Conservation (phyloP, 768 basidiomycete genomes). For the Podaxis sp. region DNA sequence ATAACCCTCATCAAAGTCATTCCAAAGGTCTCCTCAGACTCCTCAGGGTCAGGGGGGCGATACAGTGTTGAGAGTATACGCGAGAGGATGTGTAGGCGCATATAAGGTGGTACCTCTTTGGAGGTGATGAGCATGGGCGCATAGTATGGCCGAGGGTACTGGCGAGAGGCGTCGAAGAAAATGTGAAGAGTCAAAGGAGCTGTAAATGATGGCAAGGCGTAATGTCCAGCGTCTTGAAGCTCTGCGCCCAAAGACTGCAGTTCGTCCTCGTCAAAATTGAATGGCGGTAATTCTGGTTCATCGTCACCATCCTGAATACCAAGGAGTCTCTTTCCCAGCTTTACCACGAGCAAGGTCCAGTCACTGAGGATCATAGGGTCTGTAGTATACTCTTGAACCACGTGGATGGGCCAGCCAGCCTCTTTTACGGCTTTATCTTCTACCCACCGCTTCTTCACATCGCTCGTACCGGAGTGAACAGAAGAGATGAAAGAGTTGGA, state of each 20-base stretch:
- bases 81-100: constrained; percentile 80
- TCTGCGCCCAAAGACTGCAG: constrained; percentile 57
- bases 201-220: constrained; percentile 63
- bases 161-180: constrained; percentile 48
- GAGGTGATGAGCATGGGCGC: constrained; percentile 80
- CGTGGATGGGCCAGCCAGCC: constrained; percentile 77
- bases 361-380: constrained; percentile 39
- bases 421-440: constrained; percentile 80
- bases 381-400: constrained; percentile 57
- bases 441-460: constrained; percentile 75
- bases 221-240: constrained; percentile 43
- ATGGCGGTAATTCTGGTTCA: constrained; percentile 23
- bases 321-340: constrained; percentile 53
- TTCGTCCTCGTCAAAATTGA: constrained; percentile 43
- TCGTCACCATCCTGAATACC: constrained; percentile 35
- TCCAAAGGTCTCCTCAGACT: constrained; percentile 69
- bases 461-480: constrained; percentile 58
- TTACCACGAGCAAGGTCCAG: constrained; percentile 55
- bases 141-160: constrained; percentile 44
- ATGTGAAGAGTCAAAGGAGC: constrained; percentile 69
- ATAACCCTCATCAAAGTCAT: constrained; percentile 69
- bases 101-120: constrained; percentile 67
- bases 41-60: constrained; percentile 48
- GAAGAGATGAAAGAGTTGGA: constrained; percentile 71
- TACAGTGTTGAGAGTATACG: constrained; percentile 58